phyloP scores from a whole-genome alignment of 352 stramenopile species.

The Pythium volutum region DNA sequence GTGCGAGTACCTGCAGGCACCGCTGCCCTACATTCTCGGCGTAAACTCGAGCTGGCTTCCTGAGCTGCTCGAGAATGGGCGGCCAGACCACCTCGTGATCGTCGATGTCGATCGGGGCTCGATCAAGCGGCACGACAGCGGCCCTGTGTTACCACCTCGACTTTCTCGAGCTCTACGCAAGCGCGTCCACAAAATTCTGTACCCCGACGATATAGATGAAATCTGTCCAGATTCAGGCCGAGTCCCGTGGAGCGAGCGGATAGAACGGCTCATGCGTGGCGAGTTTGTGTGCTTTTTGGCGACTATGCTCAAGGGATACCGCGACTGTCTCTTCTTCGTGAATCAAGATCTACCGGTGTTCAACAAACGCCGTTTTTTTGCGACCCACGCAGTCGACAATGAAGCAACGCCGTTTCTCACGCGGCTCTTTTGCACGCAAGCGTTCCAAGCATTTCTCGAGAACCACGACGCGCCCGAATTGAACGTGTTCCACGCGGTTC shows the following conservation, averaged over 20 bases:
- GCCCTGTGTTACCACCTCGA: slow-evolving; percentile 52
- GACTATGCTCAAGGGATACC: slow-evolving; percentile 69
- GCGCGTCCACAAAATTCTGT: slow-evolving; percentile 53
- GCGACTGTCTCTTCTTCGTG: slow-evolving; percentile 84
- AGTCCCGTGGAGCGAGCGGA: slow-evolving; percentile 29
- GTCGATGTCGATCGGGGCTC: slow-evolving; percentile 73
- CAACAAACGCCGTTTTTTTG: slow-evolving; percentile 81
- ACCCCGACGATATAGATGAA: slow-evolving; percentile 33
- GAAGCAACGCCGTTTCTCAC: slow-evolving; percentile 70
- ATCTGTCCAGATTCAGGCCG: background rate
- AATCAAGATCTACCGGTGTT: slow-evolving; percentile 86
- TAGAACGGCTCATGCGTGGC: slow-evolving; percentile 64
- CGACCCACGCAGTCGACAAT: slow-evolving; percentile 48
- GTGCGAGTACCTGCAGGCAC: slow-evolving; percentile 82
- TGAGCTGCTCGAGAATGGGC: slow-evolving; percentile 57
- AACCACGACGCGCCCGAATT: slow-evolving; percentile 68
- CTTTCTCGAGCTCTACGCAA: slow-evolving; percentile 45
- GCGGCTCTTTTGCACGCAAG: slow-evolving; percentile 65
- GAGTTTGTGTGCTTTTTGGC: slow-evolving; percentile 77
- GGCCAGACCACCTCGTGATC: slow-evolving; percentile 79
- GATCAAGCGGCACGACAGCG: slow-evolving; percentile 56
- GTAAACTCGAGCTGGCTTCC: slow-evolving; percentile 73
- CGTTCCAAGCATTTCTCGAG: slow-evolving; percentile 81
- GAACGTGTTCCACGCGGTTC: slow-evolving; percentile 76
- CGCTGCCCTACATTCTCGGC: slow-evolving; percentile 78